A percentile compares a stretch with the other conserved stretches of the same genome.
phyloP scores from a whole-genome alignment of 2,329 filamentous ascomycete genomes.

The Colletotrichum sp. region DNA sequence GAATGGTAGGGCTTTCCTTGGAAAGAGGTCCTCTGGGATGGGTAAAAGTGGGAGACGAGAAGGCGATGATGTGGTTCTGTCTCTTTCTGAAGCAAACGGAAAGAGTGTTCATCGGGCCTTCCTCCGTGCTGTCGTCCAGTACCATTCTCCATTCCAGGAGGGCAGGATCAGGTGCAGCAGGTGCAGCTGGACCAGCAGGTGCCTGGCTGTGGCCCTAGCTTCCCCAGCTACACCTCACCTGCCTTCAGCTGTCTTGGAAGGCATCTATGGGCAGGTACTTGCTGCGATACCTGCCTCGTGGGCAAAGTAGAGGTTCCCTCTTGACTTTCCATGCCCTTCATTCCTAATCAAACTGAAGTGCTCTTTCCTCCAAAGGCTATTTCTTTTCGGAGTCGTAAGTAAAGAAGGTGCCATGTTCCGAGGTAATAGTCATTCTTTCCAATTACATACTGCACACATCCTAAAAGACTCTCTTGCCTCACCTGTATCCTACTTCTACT shows the following conservation, averaged over 20 bases:
- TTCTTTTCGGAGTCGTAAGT: not conserved
- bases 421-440: not conserved
- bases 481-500: not conserved
- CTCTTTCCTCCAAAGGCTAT: not conserved
- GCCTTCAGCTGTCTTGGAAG: not conserved
- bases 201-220: slow-evolving; percentile 7
- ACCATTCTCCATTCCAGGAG: not conserved
- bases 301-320: not conserved
- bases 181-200: not conserved
- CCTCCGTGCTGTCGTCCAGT: not conserved
- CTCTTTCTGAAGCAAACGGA: not conserved
- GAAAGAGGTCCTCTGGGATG: not conserved
- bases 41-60: not conserved
- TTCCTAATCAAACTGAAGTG: not conserved
- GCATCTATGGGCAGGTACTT: not conserved
- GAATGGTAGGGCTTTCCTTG: not conserved
- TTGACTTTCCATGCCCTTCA: not conserved
- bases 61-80: not conserved
- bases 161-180: not conserved
- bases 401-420: not conserved
- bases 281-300: not conserved
- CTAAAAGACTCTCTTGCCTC: not conserved
- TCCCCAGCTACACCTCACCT: not conserved
- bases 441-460: not conserved
- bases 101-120: not conserved